Evolutionary conservation across 352 stramenopile genomes (phyloP), one percentile per base, ranked within the genome.

Genomic region (Pythium periplocum): DNA sequence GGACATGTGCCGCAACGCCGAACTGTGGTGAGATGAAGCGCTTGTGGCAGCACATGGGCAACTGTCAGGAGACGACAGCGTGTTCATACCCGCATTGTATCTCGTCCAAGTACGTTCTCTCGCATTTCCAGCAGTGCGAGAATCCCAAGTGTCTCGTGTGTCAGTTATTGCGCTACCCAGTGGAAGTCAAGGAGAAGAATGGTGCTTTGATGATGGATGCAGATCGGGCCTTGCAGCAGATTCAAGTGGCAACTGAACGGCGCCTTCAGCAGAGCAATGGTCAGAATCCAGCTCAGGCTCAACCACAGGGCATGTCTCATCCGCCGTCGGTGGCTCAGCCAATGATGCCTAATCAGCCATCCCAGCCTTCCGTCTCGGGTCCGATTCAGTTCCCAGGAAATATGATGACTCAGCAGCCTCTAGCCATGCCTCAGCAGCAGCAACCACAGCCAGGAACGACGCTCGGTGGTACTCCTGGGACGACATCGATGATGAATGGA

Each of bases 91-190:
- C 93, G 17, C 96, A 99, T 65, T 99, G 97, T 67, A 97, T 99
- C 34, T 98, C 90, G 48, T 99, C 96, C n/a, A 96, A 98, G 55
- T 97, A 99, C 66, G 95, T 99, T 54, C 73, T 99, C 26, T 98
- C 93, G 53, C 97, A 99, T 69, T 99, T 99, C 59, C 96, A 99
- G 71, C 90, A 98, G 43, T 99, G 97, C 64, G 96, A 97, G 46
- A 97, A 99, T 61, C 64, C 87, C n/a, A 89, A 96, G 51, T 99
- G 97, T 75, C 81, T 96, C 5, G 96, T 99, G 2, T 99, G 97
- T 65, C 92, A 97, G 35, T 92, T 98, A 12, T 94, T 99, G 17
- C 78, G 96, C n/a, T 98, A 98, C 66, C 96, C 96, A 2, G 98
- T 99, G 35, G 93, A 99, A 73, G 83, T 91, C 48, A 96, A 96